Conservation (phyloP, 2,329 filamentous ascomycete genomes). For the Metarhizium robertsii region DNA sequence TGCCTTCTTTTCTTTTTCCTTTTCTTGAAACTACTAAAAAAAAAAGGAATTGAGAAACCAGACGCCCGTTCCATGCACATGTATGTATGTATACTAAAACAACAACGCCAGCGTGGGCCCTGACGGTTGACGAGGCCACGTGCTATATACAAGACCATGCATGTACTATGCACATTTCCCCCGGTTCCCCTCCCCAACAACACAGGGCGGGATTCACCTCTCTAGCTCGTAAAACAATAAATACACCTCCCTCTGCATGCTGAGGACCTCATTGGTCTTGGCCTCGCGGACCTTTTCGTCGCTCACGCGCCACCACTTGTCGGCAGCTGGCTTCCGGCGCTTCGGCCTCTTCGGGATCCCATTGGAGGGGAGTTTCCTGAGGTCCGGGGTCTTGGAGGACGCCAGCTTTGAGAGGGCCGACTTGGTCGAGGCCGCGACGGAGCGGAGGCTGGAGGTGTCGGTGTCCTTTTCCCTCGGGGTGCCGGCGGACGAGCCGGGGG, state of each 20-base stretch:
- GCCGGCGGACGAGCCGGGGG: conserved; percentile 18
- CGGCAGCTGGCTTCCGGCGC: conserved; percentile 48
- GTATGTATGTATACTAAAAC: too few species aligned
- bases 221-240: conserved; percentile 92
- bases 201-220: conserved; percentile 20
- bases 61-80: not conserved
- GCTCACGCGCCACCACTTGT: conserved; percentile 94
- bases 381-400: conserved; percentile 23
- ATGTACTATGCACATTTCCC: not conserved
- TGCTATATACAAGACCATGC: not conserved
- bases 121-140: not conserved
- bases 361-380: conserved; percentile 12
- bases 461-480: conserved; percentile 27
- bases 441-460: conserved; percentile 44
- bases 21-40: too few species aligned
- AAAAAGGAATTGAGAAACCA: too few species aligned
- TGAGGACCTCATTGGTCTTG: conserved; percentile 81
- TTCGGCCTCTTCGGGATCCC: conserved; percentile 29
- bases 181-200: too few species aligned
- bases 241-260: conserved; percentile 94
- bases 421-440: conserved; percentile 46
- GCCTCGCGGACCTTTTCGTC: conserved; percentile 95
- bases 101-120: too few species aligned
- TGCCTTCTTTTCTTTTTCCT: too few species aligned
- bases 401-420: conserved; percentile 43